Evolutionary conservation across 2,329 filamentous ascomycete genomes (phyloP), one percentile per base, ranked within the genome.

Genomic region (Mollisiaceae sp.): DNA sequence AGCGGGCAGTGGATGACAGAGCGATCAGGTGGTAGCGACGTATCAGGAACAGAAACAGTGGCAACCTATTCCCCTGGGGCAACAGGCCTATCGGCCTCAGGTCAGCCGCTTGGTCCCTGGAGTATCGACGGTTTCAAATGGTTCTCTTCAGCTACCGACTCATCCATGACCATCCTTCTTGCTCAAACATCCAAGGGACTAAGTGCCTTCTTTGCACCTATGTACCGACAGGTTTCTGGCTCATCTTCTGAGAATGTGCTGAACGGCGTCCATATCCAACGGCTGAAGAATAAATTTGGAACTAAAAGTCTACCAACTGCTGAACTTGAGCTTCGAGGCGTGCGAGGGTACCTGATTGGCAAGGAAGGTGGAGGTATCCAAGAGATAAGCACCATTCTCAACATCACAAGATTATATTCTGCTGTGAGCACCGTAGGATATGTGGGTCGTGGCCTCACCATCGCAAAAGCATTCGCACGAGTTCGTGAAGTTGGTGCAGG

Each of bases 1-100:
- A 90, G 85, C 47, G 89, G 89, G 0, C 90, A 92, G 74, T 92
- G 90, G 90, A 92, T 92, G 90, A 92, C 90, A 0, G 89, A 92
- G 71, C 82, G 89, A 2, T 82, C 83, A 0, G 89, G 89, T 1
- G 90, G 89, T 0, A 90, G 87, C 68, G 90, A 92, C 71, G 88
- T 92, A 1, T 86, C 86, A 3, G 82, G 83, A 43, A 91, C 87
- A 0, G 89, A 92, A 76, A 92, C 89, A 0, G 77, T 85, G 4
- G 88, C 88, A 3, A 76, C 67, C 20, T 71, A 72, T 64, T 32
- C 69, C 24, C 72, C 73, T 5, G 66, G 63, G 18, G 71, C 73
- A 0, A 55, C 70, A 14, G 76, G 70, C 61, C 45, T 35, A 3
- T 59, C 36, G 12, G 55, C 32, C 8, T 52, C 58, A n/a, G 76